phyloP scores from a whole-genome alignment of 2,329 filamentous ascomycete genomes.

The Paraconiothyrium brasiliense region DNA sequence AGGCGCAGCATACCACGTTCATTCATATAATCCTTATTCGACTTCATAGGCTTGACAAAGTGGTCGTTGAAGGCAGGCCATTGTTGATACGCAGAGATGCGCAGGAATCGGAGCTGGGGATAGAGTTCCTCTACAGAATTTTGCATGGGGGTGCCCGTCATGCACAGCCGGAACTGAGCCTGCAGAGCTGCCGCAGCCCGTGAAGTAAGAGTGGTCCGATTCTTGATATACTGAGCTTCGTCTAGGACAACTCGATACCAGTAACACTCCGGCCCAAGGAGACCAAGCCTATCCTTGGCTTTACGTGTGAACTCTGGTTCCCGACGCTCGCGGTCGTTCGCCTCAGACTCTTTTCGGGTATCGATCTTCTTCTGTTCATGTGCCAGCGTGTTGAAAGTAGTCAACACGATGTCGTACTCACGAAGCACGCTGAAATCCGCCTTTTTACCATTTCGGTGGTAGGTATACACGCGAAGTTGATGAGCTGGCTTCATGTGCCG shows the following conservation, averaged over 20 bases:
- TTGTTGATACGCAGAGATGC: constrained; percentile 77
- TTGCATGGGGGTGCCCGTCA: constrained; percentile 74
- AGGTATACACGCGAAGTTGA: constrained; percentile 71
- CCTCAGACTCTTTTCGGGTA: constrained; percentile 58
- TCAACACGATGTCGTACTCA: constrained; percentile 77
- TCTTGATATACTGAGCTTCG: constrained; percentile 85
- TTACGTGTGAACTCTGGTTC: constrained; percentile 29
- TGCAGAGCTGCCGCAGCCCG: constrained; percentile 68
- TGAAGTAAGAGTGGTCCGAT: constrained; percentile 69
- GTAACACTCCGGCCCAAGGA: constrained; percentile 67
- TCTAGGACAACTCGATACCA: constrained; percentile 75
- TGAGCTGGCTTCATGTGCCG: constrained; percentile 70
- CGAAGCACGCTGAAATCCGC: constrained; percentile 67
- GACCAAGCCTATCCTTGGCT: constrained; percentile 36
- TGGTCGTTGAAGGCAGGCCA: constrained; percentile 69
- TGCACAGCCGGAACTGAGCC: constrained; percentile 73
- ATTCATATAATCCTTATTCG: constrained; percentile 39
- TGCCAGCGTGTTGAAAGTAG: constrained; percentile 78
- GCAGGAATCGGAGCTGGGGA: constrained; percentile 78
- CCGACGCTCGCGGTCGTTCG: constrained; percentile 54
- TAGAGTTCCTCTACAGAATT: constrained; percentile 78
- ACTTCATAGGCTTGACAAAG: constrained; percentile 58
- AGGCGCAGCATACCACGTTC: constrained; percentile 72
- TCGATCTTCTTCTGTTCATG: constrained; percentile 72
- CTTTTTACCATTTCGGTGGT: constrained; percentile 70